Evolutionary conservation across 495 filamentous ascomycete species (phyloP).

Genomic region (Letharia lupina): DNA sequence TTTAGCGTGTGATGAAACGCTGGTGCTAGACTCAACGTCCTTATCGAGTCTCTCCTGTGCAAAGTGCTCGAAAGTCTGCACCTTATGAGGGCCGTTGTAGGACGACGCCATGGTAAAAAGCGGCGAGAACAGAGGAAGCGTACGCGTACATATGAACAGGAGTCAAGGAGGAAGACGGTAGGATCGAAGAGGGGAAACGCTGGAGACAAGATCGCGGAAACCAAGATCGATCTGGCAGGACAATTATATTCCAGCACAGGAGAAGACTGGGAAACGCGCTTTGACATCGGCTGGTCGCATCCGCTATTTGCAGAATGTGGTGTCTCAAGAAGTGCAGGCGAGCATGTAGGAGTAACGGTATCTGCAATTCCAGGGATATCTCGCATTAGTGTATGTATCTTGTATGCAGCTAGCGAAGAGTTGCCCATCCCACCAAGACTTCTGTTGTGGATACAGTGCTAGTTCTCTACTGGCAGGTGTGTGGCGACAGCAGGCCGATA

Average conservation of each 20-base stretch:
- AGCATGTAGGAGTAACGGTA: not conserved
- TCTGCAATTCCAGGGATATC: not conserved
- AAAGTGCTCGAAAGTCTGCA: not conserved
- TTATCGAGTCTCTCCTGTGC: not conserved
- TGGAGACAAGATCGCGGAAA: not conserved
- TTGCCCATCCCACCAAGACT: not conserved
- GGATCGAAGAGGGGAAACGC: not conserved
- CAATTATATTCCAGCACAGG: not conserved
- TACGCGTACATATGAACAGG: not conserved
- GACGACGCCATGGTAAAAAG: not conserved
- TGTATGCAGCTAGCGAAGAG: not conserved
- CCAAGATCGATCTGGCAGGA: not conserved
- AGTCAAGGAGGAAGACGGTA: not conserved
- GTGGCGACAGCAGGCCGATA: not conserved
- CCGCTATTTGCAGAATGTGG: not conserved
- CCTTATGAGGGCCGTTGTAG: not conserved
- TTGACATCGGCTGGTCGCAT: not conserved
- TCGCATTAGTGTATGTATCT: not conserved
- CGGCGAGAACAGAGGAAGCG: not conserved
- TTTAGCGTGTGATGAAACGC: not conserved
- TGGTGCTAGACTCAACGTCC: not conserved
- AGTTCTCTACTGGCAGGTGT: not conserved
- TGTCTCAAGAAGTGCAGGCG: not conserved
- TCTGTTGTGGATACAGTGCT: not conserved
- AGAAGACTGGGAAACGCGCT: not conserved